Base-by-base conservation (phyloP, 257 asterid genomes). In the Schizonepeta tenuifolia region DNA sequence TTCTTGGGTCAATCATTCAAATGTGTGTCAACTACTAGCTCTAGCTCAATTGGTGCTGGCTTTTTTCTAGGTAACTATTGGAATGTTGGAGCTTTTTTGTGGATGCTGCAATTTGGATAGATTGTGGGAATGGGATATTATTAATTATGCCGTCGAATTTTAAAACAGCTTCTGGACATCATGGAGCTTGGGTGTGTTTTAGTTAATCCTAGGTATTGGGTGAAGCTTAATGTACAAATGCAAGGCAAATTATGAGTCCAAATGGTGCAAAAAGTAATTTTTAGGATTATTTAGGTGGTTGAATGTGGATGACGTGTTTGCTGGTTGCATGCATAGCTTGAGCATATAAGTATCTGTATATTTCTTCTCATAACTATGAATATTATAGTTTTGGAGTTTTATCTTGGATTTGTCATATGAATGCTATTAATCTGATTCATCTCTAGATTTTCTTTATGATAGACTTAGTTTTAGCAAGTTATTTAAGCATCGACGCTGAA, bases 301-400 rank as follows among this genome's bases (percentile, higher is more conserved):
- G 20, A 41, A 43, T 65, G 53, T 57, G 60, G 54, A 49, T 4
- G 35, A 4, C 10, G 10, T 50, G 9, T 67, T 51, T 6, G 31
- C 11, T 71, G 62, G 46, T 55, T 72, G 70, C 61, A 44, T 79
- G 70, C 61, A 36, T 79, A 36, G 58, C 69, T 71, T 36, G 69
- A 55, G 66, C 26, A 35, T 59, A 1, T 20, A n/a, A 35, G 15
- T n/a, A 31, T 60, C n/a, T n/a, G 9, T 60, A 2, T 60, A 6
- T 60, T 9, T 60, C 50, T 38, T 36, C 67, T 12, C 51, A 36
- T 18, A 35, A 4, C n/a, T n/a, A 31, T 64, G 49, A 15, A 40
- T 58, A n/a, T 57, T 60, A n/a, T 49, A 14, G 20, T 22, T 67
- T 10, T 18, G 38, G 62, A 33, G 14, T 28, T 28, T 18, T 58